Conservation (phyloP, 2,329 filamentous ascomycete species). For the Penicillium sp. region DNA sequence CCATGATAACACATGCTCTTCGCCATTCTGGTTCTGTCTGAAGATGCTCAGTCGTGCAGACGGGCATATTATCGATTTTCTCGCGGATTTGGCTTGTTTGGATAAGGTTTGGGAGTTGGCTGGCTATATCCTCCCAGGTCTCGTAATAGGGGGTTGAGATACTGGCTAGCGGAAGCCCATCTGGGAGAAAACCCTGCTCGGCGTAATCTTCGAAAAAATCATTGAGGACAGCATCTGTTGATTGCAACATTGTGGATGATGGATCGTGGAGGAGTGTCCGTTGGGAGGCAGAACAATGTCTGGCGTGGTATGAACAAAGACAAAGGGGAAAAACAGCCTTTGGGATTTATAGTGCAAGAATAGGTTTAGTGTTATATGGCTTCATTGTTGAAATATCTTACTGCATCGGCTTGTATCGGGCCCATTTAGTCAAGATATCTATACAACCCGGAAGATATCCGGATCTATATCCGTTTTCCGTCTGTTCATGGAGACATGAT, state of each 20-base stretch:
- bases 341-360: neutral
- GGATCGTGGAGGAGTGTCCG: neutral
- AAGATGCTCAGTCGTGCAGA: constrained; percentile 74
- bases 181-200: constrained; percentile 77
- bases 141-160: constrained; percentile 83
- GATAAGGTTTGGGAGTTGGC: constrained; percentile 76
- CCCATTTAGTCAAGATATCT: constrained; percentile 15
- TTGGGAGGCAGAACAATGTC: neutral
- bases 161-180: constrained; percentile 68
- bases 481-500: neutral
- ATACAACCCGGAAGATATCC: constrained; percentile 22
- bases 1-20: constrained; percentile 73
- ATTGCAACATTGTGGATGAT: constrained; percentile 26
- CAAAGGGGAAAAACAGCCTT: neutral
- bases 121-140: constrained; percentile 80
- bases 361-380: neutral
- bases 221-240: constrained; percentile 49
- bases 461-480: constrained; percentile 23
- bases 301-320: neutral
- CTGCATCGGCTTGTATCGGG: constrained; percentile 20
- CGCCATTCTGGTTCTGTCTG: constrained; percentile 83
- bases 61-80: constrained; percentile 72
- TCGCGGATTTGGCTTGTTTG: constrained; percentile 71
- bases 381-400: neutral
- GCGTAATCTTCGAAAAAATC: constrained; percentile 70